Evolutionary conservation across 257 asterid species (phyloP).

Genomic region (Paulownia fortunei): DNA sequence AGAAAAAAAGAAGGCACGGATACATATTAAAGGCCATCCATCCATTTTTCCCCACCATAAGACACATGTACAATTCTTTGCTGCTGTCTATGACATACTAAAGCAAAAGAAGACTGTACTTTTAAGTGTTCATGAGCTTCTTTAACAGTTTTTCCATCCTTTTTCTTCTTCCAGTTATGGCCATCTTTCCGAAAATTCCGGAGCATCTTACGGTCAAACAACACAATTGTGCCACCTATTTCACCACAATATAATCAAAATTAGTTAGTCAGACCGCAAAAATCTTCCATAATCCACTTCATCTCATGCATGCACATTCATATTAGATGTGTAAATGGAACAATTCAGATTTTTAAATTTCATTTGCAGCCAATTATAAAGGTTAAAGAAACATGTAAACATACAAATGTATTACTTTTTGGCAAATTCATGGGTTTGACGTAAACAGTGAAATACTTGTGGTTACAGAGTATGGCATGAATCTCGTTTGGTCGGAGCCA

Average conservation of each 20-base stretch:
- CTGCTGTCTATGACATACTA: not conserved
- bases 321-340: not conserved
- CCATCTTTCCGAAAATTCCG: constrained; percentile 97
- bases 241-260: constrained; percentile 30
- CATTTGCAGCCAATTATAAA: constrained; percentile 13
- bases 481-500: constrained; percentile 99
- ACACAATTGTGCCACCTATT: constrained; percentile 86
- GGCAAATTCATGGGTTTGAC: constrained; percentile 95
- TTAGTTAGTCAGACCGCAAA: constrained; percentile 28
- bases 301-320: constrained; percentile 6
- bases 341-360: not conserved
- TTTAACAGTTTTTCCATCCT: constrained; percentile 94
- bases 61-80: not conserved
- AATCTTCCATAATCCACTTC: constrained; percentile 20
- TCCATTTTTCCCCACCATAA: constrained; percentile 6
- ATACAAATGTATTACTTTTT: constrained; percentile 58
- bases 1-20: not conserved
- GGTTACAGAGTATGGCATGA: constrained; percentile 85
- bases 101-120: constrained; percentile 51
- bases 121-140: constrained; percentile 99
- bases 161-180: constrained; percentile 97
- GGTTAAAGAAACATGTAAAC: constrained; percentile 21
- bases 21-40: not conserved
- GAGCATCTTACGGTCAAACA: constrained; percentile 97
- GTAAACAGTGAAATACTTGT: constrained; percentile 65